Percentiles rank a stretch among this genome's conserved stretches.
Evolutionary conservation across 148 eudicot species (phyloP).

Genomic region (Amaranthus palmeri): DNA sequence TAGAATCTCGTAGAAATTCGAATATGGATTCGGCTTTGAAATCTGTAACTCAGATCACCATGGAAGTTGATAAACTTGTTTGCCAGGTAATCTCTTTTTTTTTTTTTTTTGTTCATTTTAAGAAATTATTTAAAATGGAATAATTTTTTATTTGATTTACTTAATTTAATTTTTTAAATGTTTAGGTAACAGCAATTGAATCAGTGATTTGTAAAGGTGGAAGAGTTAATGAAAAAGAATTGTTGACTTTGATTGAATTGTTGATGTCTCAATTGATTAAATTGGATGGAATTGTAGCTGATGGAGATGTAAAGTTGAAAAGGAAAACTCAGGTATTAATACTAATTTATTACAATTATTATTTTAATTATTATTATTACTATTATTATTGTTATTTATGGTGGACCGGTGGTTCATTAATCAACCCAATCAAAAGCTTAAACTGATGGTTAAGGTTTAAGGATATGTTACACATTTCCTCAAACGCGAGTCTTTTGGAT

Average conservation of each 20-base stretch:
- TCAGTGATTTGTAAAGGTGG: slow-evolving; percentile 51
- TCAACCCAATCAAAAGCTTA: too few species aligned
- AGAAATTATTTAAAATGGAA: background rate
- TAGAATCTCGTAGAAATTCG: slow-evolving; percentile 39
- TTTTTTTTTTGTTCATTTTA: background rate
- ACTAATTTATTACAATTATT: background rate
- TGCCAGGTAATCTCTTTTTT: slow-evolving; percentile 37
- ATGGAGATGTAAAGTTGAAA: slow-evolving; percentile 62
- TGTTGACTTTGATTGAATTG: slow-evolving; percentile 56
- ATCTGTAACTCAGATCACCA: slow-evolving; percentile 48
- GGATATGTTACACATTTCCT: too few species aligned
- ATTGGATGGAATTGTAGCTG: slow-evolving; percentile 67
- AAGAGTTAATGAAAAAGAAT: slow-evolving; percentile 45
- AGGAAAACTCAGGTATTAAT: slow-evolving; percentile 65
- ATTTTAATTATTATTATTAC: background rate
- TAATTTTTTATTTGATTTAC: background rate
- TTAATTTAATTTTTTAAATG: background rate
- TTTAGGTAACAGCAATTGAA: slow-evolving; percentile 57
- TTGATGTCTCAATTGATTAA: slow-evolving; percentile 69
- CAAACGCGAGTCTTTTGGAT: too few species aligned
- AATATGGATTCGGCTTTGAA: slow-evolving; percentile 45
- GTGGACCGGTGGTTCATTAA: too few species aligned
- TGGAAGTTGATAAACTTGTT: slow-evolving; percentile 62
- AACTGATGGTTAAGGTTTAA: too few species aligned
- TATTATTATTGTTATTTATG: background rate